These are phyloP conservation scores for Solanum ahanhuiri DNA, from an alignment of 257 asterid species.

Conservation along the genomic window DNA sequence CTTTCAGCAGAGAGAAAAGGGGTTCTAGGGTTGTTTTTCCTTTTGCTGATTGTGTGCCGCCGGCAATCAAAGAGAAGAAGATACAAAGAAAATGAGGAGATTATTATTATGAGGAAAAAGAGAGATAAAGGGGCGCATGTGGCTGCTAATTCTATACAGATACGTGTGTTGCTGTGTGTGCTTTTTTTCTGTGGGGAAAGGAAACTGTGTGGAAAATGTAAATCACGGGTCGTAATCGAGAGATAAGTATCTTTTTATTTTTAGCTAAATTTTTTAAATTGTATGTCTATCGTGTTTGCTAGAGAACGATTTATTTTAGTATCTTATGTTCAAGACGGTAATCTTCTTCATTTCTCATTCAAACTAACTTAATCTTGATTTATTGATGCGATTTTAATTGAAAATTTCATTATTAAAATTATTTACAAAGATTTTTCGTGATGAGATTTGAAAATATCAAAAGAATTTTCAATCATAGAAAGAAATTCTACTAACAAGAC, in stretches of 20 bases:
- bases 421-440: too few relatives aligned
- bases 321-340: too few relatives aligned
- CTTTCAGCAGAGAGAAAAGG: not conserved
- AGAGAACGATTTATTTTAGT: not conserved
- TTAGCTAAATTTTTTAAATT: too few relatives aligned
- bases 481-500: not conserved
- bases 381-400: accelerated
- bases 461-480: not conserved
- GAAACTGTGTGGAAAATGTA: not conserved
- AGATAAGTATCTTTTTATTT: not conserved
- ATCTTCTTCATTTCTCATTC: not conserved
- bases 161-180: not conserved
- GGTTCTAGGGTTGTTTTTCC: constrained; percentile 1
- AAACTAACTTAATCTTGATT: not conserved
- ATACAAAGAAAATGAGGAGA: not conserved
- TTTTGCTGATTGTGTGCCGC: constrained; percentile 6
- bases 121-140: not conserved
- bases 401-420: not conserved
- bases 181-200: not conserved
- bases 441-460: too few relatives aligned
- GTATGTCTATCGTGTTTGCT: accelerated
- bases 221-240: accelerated
- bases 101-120: not conserved
- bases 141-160: not conserved
- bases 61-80: constrained; percentile 6